Conservation (phyloP, 371 early-diverging fungal species). For the Mucor circinelloides region DNA sequence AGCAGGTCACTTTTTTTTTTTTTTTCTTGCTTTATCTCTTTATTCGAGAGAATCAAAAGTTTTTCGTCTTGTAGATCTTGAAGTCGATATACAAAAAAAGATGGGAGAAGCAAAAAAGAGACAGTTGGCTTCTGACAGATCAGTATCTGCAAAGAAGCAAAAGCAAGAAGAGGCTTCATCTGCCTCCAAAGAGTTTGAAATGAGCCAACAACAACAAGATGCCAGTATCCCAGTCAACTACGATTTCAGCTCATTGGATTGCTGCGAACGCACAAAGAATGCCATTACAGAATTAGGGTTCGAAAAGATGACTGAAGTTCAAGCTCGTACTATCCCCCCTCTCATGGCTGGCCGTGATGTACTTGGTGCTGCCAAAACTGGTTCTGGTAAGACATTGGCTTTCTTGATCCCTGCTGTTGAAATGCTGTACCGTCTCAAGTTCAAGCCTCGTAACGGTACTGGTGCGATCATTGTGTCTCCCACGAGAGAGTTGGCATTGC, state of each 20-base stretch:
- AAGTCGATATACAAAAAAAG: background rate
- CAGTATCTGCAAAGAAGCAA: constrained; percentile 25
- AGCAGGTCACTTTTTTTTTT: constrained; percentile 3
- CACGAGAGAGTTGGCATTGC: constrained; percentile 99
- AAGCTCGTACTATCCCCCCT: constrained; percentile 94
- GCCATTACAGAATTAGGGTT: constrained; percentile 95
- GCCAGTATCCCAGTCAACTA: constrained; percentile 34
- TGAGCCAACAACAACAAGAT: constrained; percentile 55
- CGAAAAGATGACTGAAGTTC: constrained; percentile 96
- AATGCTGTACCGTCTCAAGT: constrained; percentile 79
- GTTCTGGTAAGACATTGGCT: constrained; percentile 98
- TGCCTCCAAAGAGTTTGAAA: constrained; percentile 12
- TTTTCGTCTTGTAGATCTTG: background rate
- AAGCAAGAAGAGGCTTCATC: constrained; percentile 4
- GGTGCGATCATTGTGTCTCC: constrained; percentile 98
- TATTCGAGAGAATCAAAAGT: background rate
- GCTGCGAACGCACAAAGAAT: constrained; percentile 72
- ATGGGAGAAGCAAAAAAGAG: constrained; percentile 29
- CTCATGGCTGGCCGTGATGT: constrained; percentile 97
- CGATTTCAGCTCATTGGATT: constrained; percentile 65
- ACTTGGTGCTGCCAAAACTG: constrained; percentile 99
- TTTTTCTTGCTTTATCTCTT: background rate
- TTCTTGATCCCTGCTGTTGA: constrained; percentile 98
- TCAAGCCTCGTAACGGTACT: constrained; percentile 96
- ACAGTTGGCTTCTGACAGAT: constrained; percentile 29